Percentiles rank a stretch among this genome's conserved stretches.
Conservation (phyloP, 371 early-diverging fungal genomes). For the Mucor irregularis region DNA sequence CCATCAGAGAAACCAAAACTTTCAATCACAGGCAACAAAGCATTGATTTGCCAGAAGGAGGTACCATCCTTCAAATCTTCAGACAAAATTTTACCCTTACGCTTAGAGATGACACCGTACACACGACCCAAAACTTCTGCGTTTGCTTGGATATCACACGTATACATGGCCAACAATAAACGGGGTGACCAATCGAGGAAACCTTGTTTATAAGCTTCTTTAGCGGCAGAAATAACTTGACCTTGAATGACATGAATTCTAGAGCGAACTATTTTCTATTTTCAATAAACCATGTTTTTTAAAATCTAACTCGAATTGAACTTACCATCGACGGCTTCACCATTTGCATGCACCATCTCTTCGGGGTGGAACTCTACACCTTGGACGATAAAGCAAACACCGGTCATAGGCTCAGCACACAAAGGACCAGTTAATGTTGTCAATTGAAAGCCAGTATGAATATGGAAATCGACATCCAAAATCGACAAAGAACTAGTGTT, state of each 20-base stretch:
- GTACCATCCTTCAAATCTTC: slow-evolving; percentile 97
- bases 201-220: slow-evolving; percentile 80
- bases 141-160: slow-evolving; percentile 93
- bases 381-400: slow-evolving; percentile 87
- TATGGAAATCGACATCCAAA: slow-evolving; percentile 72
- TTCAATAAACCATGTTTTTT: no score
- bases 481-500: slow-evolving; percentile 36
- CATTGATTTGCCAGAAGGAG: slow-evolving; percentile 89
- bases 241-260: slow-evolving; percentile 68
- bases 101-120: slow-evolving; percentile 87
- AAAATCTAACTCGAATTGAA: no score
- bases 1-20: slow-evolving; percentile 99
- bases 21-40: slow-evolving; percentile 95
- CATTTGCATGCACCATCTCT: slow-evolving; percentile 23
- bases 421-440: slow-evolving; percentile 89
- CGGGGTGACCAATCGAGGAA: slow-evolving; percentile 95
- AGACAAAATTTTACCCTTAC: slow-evolving; percentile 85
- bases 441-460: slow-evolving; percentile 95
- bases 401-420: slow-evolving; percentile 92
- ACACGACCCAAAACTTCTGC: slow-evolving; percentile 95
- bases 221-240: slow-evolving; percentile 85
- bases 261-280: slow-evolving; percentile 58
- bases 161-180: slow-evolving; percentile 92
- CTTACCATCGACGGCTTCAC: slow-evolving; percentile 30
- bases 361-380: slow-evolving; percentile 55